Conservation (phyloP, 23 red algal species). For the Agarophyton chilense region DNA sequence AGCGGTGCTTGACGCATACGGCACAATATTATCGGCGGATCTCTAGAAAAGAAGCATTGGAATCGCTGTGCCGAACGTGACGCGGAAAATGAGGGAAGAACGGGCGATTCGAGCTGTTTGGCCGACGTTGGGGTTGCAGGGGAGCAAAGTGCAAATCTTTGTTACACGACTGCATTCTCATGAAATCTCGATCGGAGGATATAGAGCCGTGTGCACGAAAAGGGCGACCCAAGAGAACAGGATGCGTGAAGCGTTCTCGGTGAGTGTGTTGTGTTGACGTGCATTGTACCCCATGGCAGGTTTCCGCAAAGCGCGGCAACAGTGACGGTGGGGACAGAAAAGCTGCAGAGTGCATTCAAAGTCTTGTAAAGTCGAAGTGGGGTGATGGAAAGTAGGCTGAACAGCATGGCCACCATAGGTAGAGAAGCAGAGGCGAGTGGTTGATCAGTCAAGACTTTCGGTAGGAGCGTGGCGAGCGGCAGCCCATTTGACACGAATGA, state of each 20-base stretch:
- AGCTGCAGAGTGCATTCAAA: background rate
- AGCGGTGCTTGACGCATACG: background rate
- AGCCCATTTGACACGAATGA: background rate
- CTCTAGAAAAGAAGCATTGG: background rate
- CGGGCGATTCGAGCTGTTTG: background rate
- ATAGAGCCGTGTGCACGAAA: background rate
- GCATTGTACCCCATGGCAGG: background rate
- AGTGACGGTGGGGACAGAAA: background rate
- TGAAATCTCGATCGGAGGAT: background rate
- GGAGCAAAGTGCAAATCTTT: background rate
- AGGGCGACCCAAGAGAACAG: background rate
- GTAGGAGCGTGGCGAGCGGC: background rate
- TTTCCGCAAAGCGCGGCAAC: background rate
- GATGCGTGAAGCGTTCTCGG: background rate
- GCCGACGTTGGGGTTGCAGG: background rate
- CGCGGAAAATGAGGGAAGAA: background rate
- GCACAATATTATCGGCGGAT: background rate
- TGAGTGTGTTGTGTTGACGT: slow-evolving; percentile 9
- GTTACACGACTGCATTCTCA: background rate
- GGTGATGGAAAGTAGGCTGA: no score
- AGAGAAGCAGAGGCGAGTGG: no score
- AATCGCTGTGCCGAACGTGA: background rate
- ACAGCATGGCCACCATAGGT: no score
- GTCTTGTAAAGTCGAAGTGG: background rate
- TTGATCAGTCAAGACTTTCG: no score